Evolutionary conservation across 495 filamentous ascomycete genomes (phyloP).

Genomic region (Neurospora tetraspora): DNA sequence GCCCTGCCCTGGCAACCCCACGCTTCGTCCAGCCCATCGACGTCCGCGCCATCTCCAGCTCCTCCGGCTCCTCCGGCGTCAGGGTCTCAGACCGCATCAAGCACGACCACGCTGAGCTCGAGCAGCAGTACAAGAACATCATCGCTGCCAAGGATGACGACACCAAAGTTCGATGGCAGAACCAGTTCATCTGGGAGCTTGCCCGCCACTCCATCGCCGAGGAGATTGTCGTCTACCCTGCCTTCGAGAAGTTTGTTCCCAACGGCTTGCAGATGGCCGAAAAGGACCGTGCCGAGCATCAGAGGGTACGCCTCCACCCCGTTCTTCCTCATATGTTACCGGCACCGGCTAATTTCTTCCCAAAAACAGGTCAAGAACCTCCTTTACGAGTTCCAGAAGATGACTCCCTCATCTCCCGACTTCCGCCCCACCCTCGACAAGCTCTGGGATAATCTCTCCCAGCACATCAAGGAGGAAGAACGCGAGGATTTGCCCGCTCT

Average conservation of each 20-base stretch:
- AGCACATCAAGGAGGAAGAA: slow-evolving; percentile 57
- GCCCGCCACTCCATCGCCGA: slow-evolving; percentile 56
- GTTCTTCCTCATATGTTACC: background rate
- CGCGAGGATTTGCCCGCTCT: slow-evolving; percentile 44
- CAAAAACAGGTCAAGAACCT: slow-evolving; percentile 47
- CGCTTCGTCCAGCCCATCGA: background rate
- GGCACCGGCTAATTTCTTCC: background rate
- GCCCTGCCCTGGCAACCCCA: background rate
- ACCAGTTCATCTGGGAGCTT: slow-evolving; percentile 63
- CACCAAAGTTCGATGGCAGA: slow-evolving; percentile 45
- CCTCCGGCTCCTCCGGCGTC: background rate
- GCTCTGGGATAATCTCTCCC: slow-evolving; percentile 40
- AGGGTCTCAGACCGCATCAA: slow-evolving; percentile 45
- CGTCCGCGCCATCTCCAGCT: background rate
- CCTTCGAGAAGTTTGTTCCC: slow-evolving; percentile 50
- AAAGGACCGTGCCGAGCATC: slow-evolving; percentile 51
- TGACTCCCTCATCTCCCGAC: slow-evolving; percentile 32
- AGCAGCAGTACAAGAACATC: slow-evolving; percentile 49
- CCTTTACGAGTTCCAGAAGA: slow-evolving; percentile 50
- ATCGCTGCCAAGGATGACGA: slow-evolving; percentile 36
- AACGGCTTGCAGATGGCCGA: slow-evolving; percentile 42
- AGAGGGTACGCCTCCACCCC: slow-evolving; percentile 26
- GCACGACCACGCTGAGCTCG: slow-evolving; percentile 53
- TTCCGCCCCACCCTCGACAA: slow-evolving; percentile 43
- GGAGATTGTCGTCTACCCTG: slow-evolving; percentile 62